Conservation (phyloP, 495 filamentous ascomycete genomes). For the Penicillium pulvis region DNA sequence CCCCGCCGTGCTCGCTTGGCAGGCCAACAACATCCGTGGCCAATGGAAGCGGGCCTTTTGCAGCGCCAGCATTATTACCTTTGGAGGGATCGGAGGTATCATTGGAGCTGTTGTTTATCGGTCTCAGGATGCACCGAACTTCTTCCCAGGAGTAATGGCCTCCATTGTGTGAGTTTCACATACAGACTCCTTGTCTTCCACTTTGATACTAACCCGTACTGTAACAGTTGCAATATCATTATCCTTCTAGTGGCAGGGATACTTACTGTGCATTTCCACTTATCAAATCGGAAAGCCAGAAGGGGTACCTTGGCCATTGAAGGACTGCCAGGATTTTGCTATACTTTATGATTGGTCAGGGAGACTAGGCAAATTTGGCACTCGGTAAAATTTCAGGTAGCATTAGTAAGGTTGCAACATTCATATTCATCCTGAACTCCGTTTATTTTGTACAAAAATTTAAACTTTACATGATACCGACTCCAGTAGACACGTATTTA, state of each 20-base stretch:
- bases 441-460: background rate
- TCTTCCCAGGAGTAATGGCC: constrained; percentile 47
- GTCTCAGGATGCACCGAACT: constrained; percentile 47
- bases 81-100: constrained; percentile 58
- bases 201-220: background rate
- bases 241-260: background rate
- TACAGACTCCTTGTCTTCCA: background rate
- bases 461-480: background rate
- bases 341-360: constrained; percentile 2
- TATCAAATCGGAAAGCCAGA: constrained; percentile 10
- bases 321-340: constrained; percentile 14
- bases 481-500: background rate
- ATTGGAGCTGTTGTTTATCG: constrained; percentile 53
- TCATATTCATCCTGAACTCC: too few species aligned
- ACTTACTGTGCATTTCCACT: background rate
- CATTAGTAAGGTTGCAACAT: too few species aligned
- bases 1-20: constrained; percentile 3
- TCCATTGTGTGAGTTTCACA: constrained; percentile 21
- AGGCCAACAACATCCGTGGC: constrained; percentile 60
- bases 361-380: too few species aligned
- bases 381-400: too few species aligned
- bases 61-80: constrained; percentile 48
- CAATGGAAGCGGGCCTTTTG: constrained; percentile 60
- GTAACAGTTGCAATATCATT: background rate
- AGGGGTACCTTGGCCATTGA: constrained; percentile 13